Conservation (phyloP, 495 filamentous ascomycete species). For the Cenococcum geophilum region DNA sequence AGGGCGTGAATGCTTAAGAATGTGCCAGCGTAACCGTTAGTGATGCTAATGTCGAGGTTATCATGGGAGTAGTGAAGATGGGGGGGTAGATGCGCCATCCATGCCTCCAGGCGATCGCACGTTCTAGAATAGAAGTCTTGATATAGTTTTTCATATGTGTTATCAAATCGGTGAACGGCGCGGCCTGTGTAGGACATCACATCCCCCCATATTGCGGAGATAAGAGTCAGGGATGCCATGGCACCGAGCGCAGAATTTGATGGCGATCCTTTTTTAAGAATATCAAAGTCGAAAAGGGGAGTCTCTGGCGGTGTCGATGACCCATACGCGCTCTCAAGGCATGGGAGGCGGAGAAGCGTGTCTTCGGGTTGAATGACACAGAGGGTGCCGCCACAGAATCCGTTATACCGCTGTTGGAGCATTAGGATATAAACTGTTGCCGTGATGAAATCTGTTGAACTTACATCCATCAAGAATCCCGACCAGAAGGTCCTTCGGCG, state of each 20-base stretch:
- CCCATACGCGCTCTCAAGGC: slow-evolving; percentile 53
- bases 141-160: slow-evolving; percentile 42
- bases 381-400: slow-evolving; percentile 47
- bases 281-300: slow-evolving; percentile 52
- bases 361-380: slow-evolving; percentile 48
- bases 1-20: slow-evolving; percentile 57
- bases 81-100: slow-evolving; percentile 46
- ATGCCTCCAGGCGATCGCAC: slow-evolving; percentile 46
- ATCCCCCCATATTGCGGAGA: slow-evolving; percentile 59
- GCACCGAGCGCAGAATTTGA: slow-evolving; percentile 37
- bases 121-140: slow-evolving; percentile 48
- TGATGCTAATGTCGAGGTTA: slow-evolving; percentile 48
- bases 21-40: slow-evolving; percentile 44
- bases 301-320: slow-evolving; percentile 42
- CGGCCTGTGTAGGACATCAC: slow-evolving; percentile 55
- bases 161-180: slow-evolving; percentile 44
- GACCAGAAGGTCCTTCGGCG: slow-evolving; percentile 64
- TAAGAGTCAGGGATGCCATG: slow-evolving; percentile 56
- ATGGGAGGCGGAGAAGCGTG: slow-evolving; percentile 58
- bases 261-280: slow-evolving; percentile 29
- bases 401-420: slow-evolving; percentile 47
- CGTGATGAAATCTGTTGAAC: slow-evolving; percentile 27
- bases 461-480: slow-evolving; percentile 55
- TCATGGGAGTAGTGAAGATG: slow-evolving; percentile 44
- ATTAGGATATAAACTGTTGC: slow-evolving; percentile 26